A percentile compares a stretch with the other conserved stretches of the same genome.
Conservation (phyloP, 2,329 filamentous ascomycete genomes). For the Trichophyton verrucosum region DNA sequence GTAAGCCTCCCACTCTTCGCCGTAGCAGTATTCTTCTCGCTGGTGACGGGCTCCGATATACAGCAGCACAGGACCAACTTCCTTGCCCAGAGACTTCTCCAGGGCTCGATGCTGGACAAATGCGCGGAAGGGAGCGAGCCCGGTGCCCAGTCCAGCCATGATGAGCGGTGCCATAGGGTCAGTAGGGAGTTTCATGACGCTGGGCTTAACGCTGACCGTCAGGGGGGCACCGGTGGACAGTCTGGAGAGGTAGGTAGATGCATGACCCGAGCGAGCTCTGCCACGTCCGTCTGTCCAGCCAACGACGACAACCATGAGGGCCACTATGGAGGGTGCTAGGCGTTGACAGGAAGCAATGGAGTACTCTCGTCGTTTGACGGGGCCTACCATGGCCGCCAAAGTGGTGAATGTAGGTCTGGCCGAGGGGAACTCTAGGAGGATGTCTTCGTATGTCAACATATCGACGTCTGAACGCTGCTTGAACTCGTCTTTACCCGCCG, state of each 20-base stretch:
- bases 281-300: conserved; percentile 85
- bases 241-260: conserved; percentile 73
- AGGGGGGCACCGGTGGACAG: conserved; percentile 65
- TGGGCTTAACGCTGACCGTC: conserved; percentile 94
- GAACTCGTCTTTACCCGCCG: conserved; percentile 77
- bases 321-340: conserved; percentile 77
- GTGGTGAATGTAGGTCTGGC: conserved; percentile 82
- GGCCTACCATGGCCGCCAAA: conserved; percentile 71
- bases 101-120: conserved; percentile 97
- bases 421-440: conserved; percentile 79
- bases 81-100: conserved; percentile 94
- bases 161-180: conserved; percentile 81
- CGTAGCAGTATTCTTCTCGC: conserved; percentile 96
- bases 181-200: conserved; percentile 94
- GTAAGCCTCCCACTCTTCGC: conserved; percentile 98
- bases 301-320: conserved; percentile 94
- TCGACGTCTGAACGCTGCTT: conserved; percentile 86
- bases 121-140: conserved; percentile 95
- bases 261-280: conserved; percentile 82
- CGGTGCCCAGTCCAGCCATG: conserved; percentile 97
- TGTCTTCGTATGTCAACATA: conserved; percentile 78
- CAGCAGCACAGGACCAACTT: conserved; percentile 82
- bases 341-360: conserved; percentile 97
- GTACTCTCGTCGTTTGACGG: conserved; percentile 94
- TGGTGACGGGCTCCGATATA: conserved; percentile 97